Base-by-base conservation (phyloP, 148 eudicot genomes). In the Amaranthus cruentus region DNA sequence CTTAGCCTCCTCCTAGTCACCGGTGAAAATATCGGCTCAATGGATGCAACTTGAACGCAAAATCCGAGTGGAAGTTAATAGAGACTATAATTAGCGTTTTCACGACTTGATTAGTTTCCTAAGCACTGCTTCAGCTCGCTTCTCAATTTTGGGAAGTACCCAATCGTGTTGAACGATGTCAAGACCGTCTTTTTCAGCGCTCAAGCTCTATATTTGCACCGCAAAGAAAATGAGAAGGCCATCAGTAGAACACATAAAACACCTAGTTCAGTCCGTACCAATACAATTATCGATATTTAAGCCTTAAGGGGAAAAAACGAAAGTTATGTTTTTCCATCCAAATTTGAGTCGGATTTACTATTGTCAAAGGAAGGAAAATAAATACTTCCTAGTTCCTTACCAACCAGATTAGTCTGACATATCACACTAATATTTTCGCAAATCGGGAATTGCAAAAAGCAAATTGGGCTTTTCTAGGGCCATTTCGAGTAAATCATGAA, bases 131-230 rank as follows among this genome's bases (percentile, higher is more conserved):
- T 88, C 93, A 56, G 98, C 98, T 81, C 98, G 88, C 84, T 91
- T 96, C 87, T 94, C 98, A 65, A 94, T 87, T 80, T 89, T 95
- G 42, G 91, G 92, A 53, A 89, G 83, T 70, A 84, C 88, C 96
- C 96, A 94, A 6, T 94, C 97, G 43, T 94, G 98, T 80, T 88
- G 98, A 81, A 87, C 73, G 42, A 94, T 89, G 84, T 89, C 98
- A 6, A 91, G 86, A 52, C 84, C 68, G 70, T 94, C 98, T 81
- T 94, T 94, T 82, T 94, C 97, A 5, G 98, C 97, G 49, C 97
- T 85, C 90, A 94, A 88, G 84, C 88, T 91, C 98, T 94, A 86
- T 46, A 12, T 28, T 18, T 52, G 9, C 73, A 79, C 55, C 38
- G 61, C 13, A 62, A 73, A 60, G 38, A 66, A 58, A 7, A 58